Percentiles rank a stretch among this genome's conserved stretches.
Conservation (phyloP, 2,329 filamentous ascomycete genomes). For the Teratosphaeria nubilosa region DNA sequence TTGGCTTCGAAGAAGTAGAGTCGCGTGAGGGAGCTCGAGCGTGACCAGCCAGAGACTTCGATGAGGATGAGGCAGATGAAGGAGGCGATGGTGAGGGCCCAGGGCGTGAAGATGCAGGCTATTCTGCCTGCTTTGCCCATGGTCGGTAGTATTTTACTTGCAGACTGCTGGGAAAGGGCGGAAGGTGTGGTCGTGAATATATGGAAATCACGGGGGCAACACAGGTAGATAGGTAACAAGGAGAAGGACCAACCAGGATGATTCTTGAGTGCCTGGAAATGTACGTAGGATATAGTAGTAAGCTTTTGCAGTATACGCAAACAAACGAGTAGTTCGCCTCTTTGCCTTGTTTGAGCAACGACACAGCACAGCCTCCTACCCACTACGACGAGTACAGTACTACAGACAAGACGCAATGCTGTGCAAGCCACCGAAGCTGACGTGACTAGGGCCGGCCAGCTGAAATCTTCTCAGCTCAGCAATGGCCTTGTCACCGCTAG, state of each 20-base stretch:
- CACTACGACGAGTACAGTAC: background rate
- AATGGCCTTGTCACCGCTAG: background rate
- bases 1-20: conserved; percentile 47
- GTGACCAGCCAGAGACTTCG: conserved; percentile 45
- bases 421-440: background rate
- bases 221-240: background rate
- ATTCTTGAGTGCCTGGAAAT: background rate
- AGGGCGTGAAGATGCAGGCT: conserved; percentile 78
- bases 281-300: background rate
- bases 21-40: conserved; percentile 35
- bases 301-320: background rate
- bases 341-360: background rate
- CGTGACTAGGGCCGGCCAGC: background rate
- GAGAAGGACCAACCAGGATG: background rate
- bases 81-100: conserved; percentile 67
- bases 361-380: background rate
- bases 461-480: background rate
- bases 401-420: background rate
- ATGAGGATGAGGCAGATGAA: conserved; percentile 57
- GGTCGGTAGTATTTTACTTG: conserved; percentile 11
- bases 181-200: too few relatives aligned
- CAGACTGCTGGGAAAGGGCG: too few relatives aligned
- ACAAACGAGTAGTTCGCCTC: background rate
- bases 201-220: too few relatives aligned
- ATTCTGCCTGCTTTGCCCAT: conserved; percentile 71